Percentiles rank a stretch among this genome's conserved stretches.
Conservation (phyloP, 176 grass and related monocot species). For the Oryza coarctata region DNA sequence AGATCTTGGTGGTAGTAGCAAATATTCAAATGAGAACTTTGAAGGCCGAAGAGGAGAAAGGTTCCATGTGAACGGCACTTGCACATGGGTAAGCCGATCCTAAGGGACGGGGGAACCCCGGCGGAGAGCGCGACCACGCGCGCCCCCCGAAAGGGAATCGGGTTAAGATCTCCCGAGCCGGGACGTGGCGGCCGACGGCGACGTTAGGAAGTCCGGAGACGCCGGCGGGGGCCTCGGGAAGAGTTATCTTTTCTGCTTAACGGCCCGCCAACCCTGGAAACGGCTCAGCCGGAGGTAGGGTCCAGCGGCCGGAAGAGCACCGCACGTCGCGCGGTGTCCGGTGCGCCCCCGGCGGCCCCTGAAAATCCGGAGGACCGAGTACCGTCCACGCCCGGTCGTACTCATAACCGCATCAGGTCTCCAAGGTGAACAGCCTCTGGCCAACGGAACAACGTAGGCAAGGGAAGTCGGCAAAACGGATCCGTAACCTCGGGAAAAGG, state of each 20-base stretch:
- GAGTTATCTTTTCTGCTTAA: constrained; percentile 88
- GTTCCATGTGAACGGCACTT: constrained; percentile 72
- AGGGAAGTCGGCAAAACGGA: constrained; percentile 81
- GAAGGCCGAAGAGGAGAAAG: constrained; percentile 67
- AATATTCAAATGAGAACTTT: constrained; percentile 72
- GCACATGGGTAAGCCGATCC: constrained; percentile 64
- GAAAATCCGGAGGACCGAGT: constrained; percentile 46
- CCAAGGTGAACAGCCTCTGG: constrained; percentile 69
- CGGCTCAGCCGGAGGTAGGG: constrained; percentile 63
- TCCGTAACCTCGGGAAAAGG: constrained; percentile 81
- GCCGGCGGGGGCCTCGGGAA: constrained; percentile 60
- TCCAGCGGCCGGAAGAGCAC: constrained; percentile 62
- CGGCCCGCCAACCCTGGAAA: constrained; percentile 60
- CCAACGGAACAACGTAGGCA: constrained; percentile 74
- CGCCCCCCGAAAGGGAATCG: constrained; percentile 46
- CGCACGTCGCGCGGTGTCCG: constrained; percentile 59
- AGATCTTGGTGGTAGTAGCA: constrained; percentile 36
- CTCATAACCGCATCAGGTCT: constrained; percentile 89
- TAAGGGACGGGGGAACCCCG: constrained; percentile 51
- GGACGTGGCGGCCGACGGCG: constrained; percentile 55
- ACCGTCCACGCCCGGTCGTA: constrained; percentile 51
- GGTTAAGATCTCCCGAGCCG: constrained; percentile 54
- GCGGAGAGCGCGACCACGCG: constrained; percentile 36
- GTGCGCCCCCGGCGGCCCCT: constrained; percentile 57
- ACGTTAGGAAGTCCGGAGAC: constrained; percentile 63